These are phyloP conservation scores for Ophiostoma australiae DNA, from an alignment of 2,329 filamentous ascomycete species.

Conservation along the genomic window DNA sequence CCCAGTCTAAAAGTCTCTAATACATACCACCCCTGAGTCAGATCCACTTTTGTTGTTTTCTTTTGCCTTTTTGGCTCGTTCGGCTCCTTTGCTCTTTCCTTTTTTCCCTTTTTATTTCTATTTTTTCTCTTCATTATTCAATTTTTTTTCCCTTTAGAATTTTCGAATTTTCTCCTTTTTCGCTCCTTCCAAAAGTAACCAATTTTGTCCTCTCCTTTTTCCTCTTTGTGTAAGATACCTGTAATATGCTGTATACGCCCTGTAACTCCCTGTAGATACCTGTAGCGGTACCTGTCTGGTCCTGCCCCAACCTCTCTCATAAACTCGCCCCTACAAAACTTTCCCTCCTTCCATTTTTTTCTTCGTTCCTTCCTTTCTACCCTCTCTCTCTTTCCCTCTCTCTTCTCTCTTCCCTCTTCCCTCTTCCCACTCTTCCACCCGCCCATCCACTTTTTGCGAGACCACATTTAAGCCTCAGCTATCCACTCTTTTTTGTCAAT, in stretches of 20 bases:
- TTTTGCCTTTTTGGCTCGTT: neutral
- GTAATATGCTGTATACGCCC: neutral
- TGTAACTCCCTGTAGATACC: neutral
- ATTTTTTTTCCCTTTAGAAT: neutral
- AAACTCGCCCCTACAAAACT: conserved; percentile 15
- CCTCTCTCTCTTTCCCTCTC: conserved; percentile 16
- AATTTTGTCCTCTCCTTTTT: conserved; percentile 14
- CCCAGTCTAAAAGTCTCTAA: neutral
- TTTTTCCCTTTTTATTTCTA: neutral
- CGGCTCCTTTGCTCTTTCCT: neutral
- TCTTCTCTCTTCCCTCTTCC: neutral
- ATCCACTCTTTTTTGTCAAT: conserved; percentile 28
- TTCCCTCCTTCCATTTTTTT: conserved; percentile 17
- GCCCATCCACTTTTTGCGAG: conserved; percentile 27
- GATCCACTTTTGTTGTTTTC: conserved; percentile 4
- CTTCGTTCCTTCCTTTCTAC: conserved; percentile 19
- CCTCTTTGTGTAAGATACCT: conserved; percentile 5
- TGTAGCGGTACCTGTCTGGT: neutral
- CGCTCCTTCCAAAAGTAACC: neutral
- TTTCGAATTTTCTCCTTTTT: conserved; percentile 1
- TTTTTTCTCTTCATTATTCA: neutral
- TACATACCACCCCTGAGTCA: conserved; percentile 15
- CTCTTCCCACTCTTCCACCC: conserved; percentile 12
- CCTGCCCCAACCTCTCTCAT: conserved; percentile 5
- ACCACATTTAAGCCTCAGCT: conserved; percentile 29